Evolutionary conservation across 2,329 filamentous ascomycete species (phyloP).

Genomic region (Metarhizium brunneum): DNA sequence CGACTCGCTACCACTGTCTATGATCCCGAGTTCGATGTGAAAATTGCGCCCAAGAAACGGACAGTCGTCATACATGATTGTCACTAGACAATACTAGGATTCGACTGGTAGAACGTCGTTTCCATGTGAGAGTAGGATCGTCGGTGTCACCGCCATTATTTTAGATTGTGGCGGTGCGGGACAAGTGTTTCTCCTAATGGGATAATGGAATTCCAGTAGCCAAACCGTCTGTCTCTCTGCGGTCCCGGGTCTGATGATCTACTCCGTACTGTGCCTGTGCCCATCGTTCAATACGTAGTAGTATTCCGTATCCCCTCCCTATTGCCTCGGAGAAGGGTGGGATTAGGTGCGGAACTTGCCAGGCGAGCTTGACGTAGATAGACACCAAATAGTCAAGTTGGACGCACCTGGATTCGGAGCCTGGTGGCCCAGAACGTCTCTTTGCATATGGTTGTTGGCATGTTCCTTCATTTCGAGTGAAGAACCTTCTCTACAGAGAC

Average conservation of each 20-base stretch:
- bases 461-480: background rate
- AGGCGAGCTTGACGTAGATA: background rate
- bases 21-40: background rate
- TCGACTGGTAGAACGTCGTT: background rate
- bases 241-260: background rate
- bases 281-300: background rate
- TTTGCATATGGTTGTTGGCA: background rate
- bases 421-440: background rate
- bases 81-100: background rate
- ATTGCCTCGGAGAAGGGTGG: background rate
- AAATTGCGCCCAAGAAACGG: background rate
- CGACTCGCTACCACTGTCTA: background rate
- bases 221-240: background rate
- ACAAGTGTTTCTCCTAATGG: background rate
- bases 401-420: background rate
- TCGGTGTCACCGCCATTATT: constrained; percentile 1
- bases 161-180: background rate
- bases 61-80: background rate
- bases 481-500: background rate
- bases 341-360: background rate
- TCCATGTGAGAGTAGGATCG: background rate
- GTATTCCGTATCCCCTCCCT: background rate
- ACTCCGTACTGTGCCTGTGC: background rate
- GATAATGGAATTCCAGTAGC: background rate
- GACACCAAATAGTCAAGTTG: background rate